Base-by-base conservation (phyloP, 1,139 yeast species). In the Diutina pseudorugosa region DNA sequence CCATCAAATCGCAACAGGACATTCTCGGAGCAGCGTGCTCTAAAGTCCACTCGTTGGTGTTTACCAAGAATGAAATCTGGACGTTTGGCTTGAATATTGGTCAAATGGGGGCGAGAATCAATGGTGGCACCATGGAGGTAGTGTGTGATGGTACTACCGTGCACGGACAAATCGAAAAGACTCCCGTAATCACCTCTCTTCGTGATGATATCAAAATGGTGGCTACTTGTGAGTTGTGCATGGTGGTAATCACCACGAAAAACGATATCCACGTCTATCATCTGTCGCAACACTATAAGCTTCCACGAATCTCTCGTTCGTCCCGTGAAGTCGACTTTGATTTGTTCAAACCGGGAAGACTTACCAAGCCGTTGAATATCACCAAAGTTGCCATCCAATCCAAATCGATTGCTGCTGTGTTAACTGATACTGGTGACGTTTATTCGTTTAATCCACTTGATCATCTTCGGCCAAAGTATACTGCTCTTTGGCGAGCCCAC, bases 41-140 rank as follows among this genome's bases (percentile, higher is more conserved):
- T 1, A 81, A 77, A 50, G 73, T 84, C 21, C 96, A 88, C 62
- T 81, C 94, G 0, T 73, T 85, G 4, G 87, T 79, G 0, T 85
- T 74, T 58, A 72, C 85, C 0, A 72, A 70, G 30, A 65, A 73
- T 41, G 76, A 74, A 11, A 60, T 89, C 7, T 79, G 71, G 56
- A 68, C 82, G 43, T 89, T 96, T 95, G 98, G 98, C 0, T 68
- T 85, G 36, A 87, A 89, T 62, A 69, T 82, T 33, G 98, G 98
- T 0, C 97, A 91, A 63, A 82, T 91, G 83, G 40, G 23, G 1
- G 11, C 47, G 6, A 8, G 33, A 8, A 30, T 30, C n/a, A 51
- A 54, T 3, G 59, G 54, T 41, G 47, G 62, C 3, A 60, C 61
- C 30, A 53, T 63, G 11, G 72, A 70, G 16, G 63, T 67, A 49